Percentiles rank a stretch among this genome's conserved stretches.
Evolutionary conservation across 371 early-diverging fungal genomes (phyloP).

Genomic region (Apophysomyces sp.): DNA sequence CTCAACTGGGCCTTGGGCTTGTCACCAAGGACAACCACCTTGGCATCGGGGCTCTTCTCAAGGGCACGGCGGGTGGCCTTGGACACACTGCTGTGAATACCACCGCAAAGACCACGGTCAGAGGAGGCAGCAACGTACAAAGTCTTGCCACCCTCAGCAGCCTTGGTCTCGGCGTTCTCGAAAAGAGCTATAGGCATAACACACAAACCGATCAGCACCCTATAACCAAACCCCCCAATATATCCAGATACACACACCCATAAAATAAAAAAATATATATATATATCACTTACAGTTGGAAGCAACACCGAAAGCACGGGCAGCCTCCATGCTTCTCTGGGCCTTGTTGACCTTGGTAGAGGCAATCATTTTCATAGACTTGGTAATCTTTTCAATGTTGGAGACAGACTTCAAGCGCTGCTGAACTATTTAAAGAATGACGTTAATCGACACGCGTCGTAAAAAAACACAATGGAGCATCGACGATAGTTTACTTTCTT

Average conservation of each 20-base stretch:
- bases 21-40: constrained; percentile 84
- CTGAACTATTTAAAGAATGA: constrained; percentile 67
- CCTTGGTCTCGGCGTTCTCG: constrained; percentile 74
- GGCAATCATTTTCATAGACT: constrained; percentile 99
- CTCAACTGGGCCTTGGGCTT: constrained; percentile 92
- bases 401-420: constrained; percentile 94
- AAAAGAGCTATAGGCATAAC: constrained; percentile 48
- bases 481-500: constrained; percentile 76
- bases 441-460: constrained; percentile 4
- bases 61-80: constrained; percentile 78
- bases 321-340: constrained; percentile 92
- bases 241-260: too few relatives aligned
- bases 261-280: not conserved
- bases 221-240: too few relatives aligned
- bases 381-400: constrained; percentile 98
- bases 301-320: constrained; percentile 84
- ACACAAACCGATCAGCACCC: not conserved
- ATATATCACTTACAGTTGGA: constrained; percentile 57
- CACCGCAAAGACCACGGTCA: constrained; percentile 98
- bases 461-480: not conserved
- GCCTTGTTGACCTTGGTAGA: constrained; percentile 97
- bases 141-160: constrained; percentile 57
- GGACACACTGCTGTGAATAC: constrained; percentile 95
- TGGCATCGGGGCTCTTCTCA: constrained; percentile 50
- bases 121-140: constrained; percentile 87